A percentile compares a stretch with the other conserved stretches of the same genome.
Conservation (phyloP, 2,329 filamentous ascomycete genomes). For the Lomentospora prolificans region DNA sequence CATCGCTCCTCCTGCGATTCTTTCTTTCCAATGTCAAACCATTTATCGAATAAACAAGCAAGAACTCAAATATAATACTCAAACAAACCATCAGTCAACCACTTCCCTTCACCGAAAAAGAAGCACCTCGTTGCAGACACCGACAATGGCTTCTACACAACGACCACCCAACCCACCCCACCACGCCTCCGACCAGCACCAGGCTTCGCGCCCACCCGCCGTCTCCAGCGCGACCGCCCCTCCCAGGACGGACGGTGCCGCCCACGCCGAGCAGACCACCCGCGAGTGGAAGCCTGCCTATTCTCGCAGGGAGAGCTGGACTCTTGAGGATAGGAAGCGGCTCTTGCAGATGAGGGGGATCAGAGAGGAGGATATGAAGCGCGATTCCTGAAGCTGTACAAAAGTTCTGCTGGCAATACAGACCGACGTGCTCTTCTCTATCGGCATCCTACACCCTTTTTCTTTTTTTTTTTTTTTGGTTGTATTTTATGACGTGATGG, state of each 20-base stretch:
- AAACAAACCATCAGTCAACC: background rate
- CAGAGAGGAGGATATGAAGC: conserved; percentile 17
- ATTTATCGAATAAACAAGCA: too few relatives aligned
- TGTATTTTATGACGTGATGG: too few relatives aligned
- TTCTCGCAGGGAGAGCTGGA: conserved; percentile 39
- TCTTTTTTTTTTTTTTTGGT: too few relatives aligned
- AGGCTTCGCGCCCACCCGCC: background rate
- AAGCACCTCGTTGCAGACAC: background rate
- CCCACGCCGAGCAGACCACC: conserved; percentile 12
- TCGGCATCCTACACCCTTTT: too few relatives aligned
- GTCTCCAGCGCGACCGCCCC: conserved; percentile 18
- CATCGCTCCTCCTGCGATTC: too few relatives aligned
- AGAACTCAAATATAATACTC: background rate
- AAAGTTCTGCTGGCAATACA: too few relatives aligned
- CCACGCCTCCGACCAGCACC: background rate
- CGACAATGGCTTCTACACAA: background rate
- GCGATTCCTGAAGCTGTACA: conserved; percentile 10
- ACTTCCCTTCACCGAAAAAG: too few relatives aligned
- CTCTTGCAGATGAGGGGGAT: conserved; percentile 37
- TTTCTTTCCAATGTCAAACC: too few relatives aligned
- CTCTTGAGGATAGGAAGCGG: conserved; percentile 43
- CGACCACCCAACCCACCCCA: background rate
- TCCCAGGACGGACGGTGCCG: conserved; percentile 18
- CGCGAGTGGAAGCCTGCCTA: conserved; percentile 12
- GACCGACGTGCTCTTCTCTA: background rate